Evolutionary conservation across 345 rosid genomes (phyloP).

Genomic region (Arabidopsis suecica): DNA sequence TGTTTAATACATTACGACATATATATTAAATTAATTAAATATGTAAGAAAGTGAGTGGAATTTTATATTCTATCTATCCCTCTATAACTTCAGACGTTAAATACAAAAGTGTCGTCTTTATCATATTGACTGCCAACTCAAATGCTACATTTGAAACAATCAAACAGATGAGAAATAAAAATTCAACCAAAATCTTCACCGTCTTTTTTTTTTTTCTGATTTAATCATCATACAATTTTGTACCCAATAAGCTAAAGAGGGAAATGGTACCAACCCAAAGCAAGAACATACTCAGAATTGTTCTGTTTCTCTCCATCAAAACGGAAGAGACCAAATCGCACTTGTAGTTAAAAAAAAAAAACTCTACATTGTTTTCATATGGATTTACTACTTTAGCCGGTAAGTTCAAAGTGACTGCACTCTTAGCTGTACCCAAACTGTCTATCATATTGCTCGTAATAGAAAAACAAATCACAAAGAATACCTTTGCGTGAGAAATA

Average conservation of each 20-base stretch:
- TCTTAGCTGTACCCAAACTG: slow-evolving; percentile 23
- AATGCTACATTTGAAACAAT: slow-evolving; percentile 22
- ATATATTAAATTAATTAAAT: background rate
- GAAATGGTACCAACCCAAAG: background rate
- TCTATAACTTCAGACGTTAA: background rate
- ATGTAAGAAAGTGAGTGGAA: background rate
- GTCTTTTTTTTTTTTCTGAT: background rate
- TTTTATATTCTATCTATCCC: background rate
- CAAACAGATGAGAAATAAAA: slow-evolving; percentile 2
- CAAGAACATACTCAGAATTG: background rate
- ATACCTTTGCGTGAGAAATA: slow-evolving; percentile 34
- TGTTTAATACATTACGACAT: background rate
- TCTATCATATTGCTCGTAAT: slow-evolving; percentile 26
- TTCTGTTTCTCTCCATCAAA: background rate
- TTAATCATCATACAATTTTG: background rate
- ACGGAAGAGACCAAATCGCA: slow-evolving; percentile 18
- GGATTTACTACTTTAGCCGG: slow-evolving; percentile 13
- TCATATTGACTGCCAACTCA: slow-evolving; percentile 11
- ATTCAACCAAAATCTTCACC: background rate
- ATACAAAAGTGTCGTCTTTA: background rate
- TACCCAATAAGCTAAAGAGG: background rate
- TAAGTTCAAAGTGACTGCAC: slow-evolving; percentile 30
- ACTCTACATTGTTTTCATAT: background rate
- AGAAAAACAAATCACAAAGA: slow-evolving; percentile 20
- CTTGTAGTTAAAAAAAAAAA: slow-evolving; percentile 1